A percentile compares a stretch with the other conserved stretches of the same genome.
phyloP scores from a whole-genome alignment of 2,329 filamentous ascomycete species.

The Penicillium glabrum region DNA sequence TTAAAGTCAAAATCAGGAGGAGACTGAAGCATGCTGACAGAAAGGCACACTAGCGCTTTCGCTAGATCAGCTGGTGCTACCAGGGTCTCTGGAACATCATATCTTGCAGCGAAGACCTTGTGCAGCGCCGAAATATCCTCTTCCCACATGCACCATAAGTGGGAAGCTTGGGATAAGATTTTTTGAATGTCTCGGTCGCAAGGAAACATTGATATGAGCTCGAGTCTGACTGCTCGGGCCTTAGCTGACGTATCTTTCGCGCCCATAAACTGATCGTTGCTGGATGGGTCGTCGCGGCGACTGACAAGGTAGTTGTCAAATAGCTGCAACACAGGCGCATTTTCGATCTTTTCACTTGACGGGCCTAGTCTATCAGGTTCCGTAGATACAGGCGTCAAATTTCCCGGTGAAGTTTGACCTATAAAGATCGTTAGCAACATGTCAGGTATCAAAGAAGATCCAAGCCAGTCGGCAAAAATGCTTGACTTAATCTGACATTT shows the following conservation, averaged over 20 bases:
- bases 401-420: conserved; percentile 1
- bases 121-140: conserved; percentile 35
- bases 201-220: conserved; percentile 37
- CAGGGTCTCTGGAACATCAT: conserved; percentile 7
- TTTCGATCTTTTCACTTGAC: conserved; percentile 29
- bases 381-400: conserved; percentile 7
- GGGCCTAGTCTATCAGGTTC: conserved; percentile 22
- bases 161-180: conserved; percentile 31
- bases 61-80: conserved; percentile 39
- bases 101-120: conserved; percentile 2
- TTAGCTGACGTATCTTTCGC: conserved; percentile 28
- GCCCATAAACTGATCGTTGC: conserved; percentile 23
- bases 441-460: neutral
- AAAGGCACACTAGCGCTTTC: conserved; percentile 46
- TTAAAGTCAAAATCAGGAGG: conserved; percentile 40
- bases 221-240: conserved; percentile 23
- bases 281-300: conserved; percentile 29
- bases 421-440: neutral
- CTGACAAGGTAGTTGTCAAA: conserved; percentile 41
- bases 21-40: conserved; percentile 45
- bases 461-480: too few species aligned
- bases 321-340: conserved; percentile 37
- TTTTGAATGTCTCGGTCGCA: conserved; percentile 29
- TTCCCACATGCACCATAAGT: conserved; percentile 34
- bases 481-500: conserved; percentile 1